A percentile compares a stretch with the other conserved stretches of the same genome.
Evolutionary conservation across 2,329 filamentous ascomycete species (phyloP).

Genomic region (Volutella citrinella): DNA sequence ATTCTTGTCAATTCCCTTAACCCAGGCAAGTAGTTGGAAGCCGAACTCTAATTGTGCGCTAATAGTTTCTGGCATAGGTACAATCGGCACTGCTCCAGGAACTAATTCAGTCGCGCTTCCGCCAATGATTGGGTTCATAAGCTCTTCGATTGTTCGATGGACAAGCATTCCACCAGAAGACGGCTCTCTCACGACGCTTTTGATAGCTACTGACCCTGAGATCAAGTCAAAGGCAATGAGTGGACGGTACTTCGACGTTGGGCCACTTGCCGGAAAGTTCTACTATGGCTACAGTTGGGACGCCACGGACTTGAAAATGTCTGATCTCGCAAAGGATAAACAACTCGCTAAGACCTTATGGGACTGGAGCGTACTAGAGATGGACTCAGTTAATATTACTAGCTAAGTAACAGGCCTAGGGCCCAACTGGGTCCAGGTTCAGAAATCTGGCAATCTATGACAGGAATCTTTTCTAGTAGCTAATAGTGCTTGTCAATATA

Average conservation of each 20-base stretch:
- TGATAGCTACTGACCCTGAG: neutral
- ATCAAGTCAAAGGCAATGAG: conserved; percentile 1
- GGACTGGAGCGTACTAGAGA: neutral
- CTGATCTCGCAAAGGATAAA: neutral
- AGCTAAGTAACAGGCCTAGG: too few relatives aligned
- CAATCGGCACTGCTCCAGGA: neutral
- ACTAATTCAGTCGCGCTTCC: neutral
- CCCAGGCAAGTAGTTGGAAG: neutral
- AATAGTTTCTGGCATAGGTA: neutral
- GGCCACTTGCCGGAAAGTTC: conserved; percentile 2
- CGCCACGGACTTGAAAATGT: conserved; percentile 1
- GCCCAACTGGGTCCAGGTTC: too few relatives aligned
- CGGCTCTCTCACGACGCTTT: conserved; percentile 1
- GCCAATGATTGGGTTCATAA: neutral
- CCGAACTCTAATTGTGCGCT: neutral
- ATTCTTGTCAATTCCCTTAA: conserved; percentile 2
- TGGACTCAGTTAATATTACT: too few relatives aligned
- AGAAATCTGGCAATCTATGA: too few relatives aligned
- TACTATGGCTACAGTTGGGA: conserved; percentile 3
- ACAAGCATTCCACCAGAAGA: conserved; percentile 1
- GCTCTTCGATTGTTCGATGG: conserved; percentile 1
- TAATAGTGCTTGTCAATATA: too few relatives aligned
- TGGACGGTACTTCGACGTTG: conserved; percentile 1
- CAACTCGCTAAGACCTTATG: neutral
- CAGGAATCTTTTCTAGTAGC: too few relatives aligned